Conservation (phyloP, 2,329 filamentous ascomycete genomes). For the Aureobasidium pullulans region DNA sequence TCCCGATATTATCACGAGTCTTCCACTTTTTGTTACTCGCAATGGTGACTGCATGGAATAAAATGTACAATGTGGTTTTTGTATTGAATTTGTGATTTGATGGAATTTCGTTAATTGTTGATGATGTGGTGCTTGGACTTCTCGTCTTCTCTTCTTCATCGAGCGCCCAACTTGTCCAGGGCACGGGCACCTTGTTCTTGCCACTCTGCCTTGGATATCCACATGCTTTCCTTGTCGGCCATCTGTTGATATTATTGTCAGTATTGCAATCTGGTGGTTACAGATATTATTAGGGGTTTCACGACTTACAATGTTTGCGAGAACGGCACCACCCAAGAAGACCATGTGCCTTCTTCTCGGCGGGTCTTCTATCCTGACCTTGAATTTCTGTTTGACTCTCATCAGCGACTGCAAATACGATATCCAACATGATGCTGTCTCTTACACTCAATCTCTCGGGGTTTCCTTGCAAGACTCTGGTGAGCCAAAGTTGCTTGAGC, state of each 20-base stretch:
- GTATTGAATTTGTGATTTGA: too few relatives aligned
- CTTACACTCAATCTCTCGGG: slow-evolving; percentile 74
- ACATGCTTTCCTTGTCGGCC: slow-evolving; percentile 98
- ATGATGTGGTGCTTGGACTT: too few relatives aligned
- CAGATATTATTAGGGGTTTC: background rate
- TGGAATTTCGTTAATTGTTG: too few relatives aligned
- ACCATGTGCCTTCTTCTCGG: slow-evolving; percentile 97
- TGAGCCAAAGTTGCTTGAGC: slow-evolving; percentile 96
- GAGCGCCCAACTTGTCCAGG: slow-evolving; percentile 86
- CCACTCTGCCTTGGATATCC: slow-evolving; percentile 97
- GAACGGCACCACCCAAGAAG: slow-evolving; percentile 92
- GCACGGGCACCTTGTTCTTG: slow-evolving; percentile 79
- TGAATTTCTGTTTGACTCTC: slow-evolving; percentile 87
- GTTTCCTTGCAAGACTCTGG: slow-evolving; percentile 80
- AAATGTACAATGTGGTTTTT: too few relatives aligned
- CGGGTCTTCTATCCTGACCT: slow-evolving; percentile 97
- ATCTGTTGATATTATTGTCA: slow-evolving; percentile 46
- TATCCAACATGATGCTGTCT: slow-evolving; percentile 15
- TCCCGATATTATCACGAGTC: too few relatives aligned
- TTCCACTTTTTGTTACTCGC: too few relatives aligned
- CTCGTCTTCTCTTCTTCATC: slow-evolving; percentile 41
- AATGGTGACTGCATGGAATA: too few relatives aligned
- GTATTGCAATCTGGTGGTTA: background rate
- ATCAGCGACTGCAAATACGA: background rate
- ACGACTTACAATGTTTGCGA: slow-evolving; percentile 74